Base-by-base conservation (phyloP, 75 land plant species). In the Isoetes taiwanensis region DNA sequence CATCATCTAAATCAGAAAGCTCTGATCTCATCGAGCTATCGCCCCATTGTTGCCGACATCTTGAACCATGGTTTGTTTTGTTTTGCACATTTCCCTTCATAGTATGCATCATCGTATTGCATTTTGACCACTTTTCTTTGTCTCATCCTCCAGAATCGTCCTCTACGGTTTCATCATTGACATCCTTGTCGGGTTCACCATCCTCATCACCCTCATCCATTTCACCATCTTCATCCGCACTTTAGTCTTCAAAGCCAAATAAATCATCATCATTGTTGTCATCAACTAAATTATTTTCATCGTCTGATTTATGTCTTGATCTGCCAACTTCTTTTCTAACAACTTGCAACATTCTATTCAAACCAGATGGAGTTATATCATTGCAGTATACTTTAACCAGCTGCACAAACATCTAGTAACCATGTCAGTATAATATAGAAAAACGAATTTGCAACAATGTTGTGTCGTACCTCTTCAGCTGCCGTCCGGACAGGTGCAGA, bases 381-480 rank as follows among this genome's bases (percentile, higher is more conserved):
- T 58, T 60, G 50, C 90, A 78, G 50, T 81, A 83, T 29, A 43
- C 69, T 56, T 59, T 81, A 66, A 93, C 87, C 43, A 88, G 83
- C 98, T 93, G 73, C n/a, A n/a, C n/a, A n/a, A n/a, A n/a, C n/a
- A n/a, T n/a, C n/a, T n/a, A n/a, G n/a, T n/a, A n/a, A n/a, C n/a
- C n/a, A n/a, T n/a, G n/a, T n/a, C n/a, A n/a, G n/a, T n/a, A n/a
- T n/a, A n/a, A n/a, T n/a, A n/a, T n/a, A n/a, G n/a, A n/a, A n/a
- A n/a, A n/a, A n/a, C n/a, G n/a, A n/a, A n/a, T n/a, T n/a, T n/a
- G n/a, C n/a, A n/a, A n/a, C n/a, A n/a, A n/a, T n/a, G n/a, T n/a
- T n/a, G n/a, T n/a, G n/a, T n/a, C n/a, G n/a, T 54, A 84, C 98
- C 96, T 93, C 86, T 69, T 88, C 98, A 59, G 86, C 76, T 39